These are phyloP conservation scores for Melanogaster broomeanus DNA, from an alignment of 768 basidiomycete species.

Conservation along the genomic window DNA sequence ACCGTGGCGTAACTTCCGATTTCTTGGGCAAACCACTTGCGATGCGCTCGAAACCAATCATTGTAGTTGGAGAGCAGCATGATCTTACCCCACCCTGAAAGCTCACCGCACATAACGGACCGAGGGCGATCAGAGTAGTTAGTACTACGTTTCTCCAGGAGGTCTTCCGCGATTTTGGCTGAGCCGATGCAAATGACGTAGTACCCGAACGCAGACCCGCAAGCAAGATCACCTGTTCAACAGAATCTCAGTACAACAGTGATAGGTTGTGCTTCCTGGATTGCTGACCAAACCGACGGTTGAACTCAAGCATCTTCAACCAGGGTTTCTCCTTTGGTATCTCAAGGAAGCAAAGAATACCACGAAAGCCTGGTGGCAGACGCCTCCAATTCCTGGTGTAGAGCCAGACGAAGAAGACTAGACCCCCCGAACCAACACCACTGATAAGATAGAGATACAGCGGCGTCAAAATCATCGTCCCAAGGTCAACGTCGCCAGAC, in stretches of 20 bases:
- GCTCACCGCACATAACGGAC: conserved; percentile 20
- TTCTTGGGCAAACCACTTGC: conserved; percentile 20
- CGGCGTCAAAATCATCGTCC: too few species aligned
- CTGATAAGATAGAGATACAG: too few species aligned
- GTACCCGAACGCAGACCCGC: conserved; percentile 17
- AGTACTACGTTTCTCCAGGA: conserved; percentile 46
- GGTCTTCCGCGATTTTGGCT: conserved; percentile 39
- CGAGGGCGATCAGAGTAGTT: conserved; percentile 39
- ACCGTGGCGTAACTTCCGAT: conserved; percentile 11
- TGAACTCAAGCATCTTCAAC: conserved; percentile 12
- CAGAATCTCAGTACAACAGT: neutral
- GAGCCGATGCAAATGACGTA: conserved; percentile 47
- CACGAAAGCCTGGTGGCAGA: conserved; percentile 17
- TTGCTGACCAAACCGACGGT: conserved; percentile 10
- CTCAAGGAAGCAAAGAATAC: conserved; percentile 10
- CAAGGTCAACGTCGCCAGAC: too few species aligned
- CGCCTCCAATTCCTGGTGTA: neutral
- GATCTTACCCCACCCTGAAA: conserved; percentile 21
- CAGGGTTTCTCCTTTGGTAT: conserved; percentile 12
- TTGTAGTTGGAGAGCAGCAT: conserved; percentile 16
- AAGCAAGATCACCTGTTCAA: conserved; percentile 16
- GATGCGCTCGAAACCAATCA: conserved; percentile 15
- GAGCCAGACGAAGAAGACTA: neutral
- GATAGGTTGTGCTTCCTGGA: neutral
- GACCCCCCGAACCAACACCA: too few species aligned